A percentile compares a stretch with the other conserved stretches of the same genome.
These are phyloP conservation scores for Rhexocercosporidium sp. DNA, from an alignment of 2,329 filamentous ascomycete genomes.

Conservation along the genomic window DNA sequence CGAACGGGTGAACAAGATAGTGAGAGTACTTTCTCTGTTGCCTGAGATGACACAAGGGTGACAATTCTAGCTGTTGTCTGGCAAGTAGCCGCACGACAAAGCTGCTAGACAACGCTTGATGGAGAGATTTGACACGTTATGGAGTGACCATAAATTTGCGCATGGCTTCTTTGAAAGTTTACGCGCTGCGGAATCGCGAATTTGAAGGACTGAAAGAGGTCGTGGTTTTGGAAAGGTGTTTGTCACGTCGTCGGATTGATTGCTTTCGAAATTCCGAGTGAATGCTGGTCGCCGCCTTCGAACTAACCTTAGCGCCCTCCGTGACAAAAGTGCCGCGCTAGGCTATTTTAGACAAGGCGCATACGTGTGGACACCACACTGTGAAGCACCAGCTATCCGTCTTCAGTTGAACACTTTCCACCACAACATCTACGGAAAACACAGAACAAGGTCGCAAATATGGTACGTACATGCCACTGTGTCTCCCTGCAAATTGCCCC, in stretches of 20 bases:
- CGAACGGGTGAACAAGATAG: not conserved
- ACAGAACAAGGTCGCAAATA: conserved; percentile 24
- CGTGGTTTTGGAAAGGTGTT: not conserved
- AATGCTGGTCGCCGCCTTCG: not conserved
- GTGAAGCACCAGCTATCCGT: not conserved
- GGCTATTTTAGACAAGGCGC: not conserved
- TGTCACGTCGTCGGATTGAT: not conserved
- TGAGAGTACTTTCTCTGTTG: not conserved
- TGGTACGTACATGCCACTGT: conserved; percentile 20
- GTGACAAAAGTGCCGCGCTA: too few relatives aligned
- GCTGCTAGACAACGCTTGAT: not conserved
- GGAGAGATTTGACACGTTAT: not conserved
- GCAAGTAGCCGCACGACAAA: not conserved
- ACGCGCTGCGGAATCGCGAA: not conserved
- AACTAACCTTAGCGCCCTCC: too few relatives aligned
- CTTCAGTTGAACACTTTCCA: not conserved
- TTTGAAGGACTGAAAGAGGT: not conserved
- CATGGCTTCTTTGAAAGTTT: not conserved
- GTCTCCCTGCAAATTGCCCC: not conserved
- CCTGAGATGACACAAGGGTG: not conserved
- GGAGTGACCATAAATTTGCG: not conserved
- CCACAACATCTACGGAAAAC: not conserved
- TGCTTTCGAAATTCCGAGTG: not conserved
- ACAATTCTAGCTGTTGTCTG: not conserved
- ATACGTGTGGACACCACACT: conserved; percentile 6